Evolutionary conservation across 23 red algal species (phyloP).

Genomic region (Agarophyton chilense): DNA sequence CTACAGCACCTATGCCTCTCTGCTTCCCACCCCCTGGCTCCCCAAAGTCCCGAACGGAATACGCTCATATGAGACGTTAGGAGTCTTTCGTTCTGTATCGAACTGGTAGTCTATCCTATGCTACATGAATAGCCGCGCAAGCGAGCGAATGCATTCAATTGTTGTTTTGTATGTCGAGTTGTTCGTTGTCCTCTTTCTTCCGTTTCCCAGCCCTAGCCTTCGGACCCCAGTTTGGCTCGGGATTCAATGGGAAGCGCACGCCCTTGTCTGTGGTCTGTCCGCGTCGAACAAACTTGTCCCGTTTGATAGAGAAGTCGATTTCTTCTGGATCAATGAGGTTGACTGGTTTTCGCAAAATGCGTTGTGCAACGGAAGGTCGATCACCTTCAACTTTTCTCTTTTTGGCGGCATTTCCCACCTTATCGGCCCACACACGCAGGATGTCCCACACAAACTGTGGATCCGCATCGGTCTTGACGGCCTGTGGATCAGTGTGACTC

Average conservation of each 20-base stretch:
- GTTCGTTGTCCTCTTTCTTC: neutral
- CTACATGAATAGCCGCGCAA: too few relatives aligned
- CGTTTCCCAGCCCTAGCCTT: slow-evolving; percentile 60
- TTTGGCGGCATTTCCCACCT: slow-evolving; percentile 28
- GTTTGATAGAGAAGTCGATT: slow-evolving; percentile 56
- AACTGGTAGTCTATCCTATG: too few relatives aligned
- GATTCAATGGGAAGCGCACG: slow-evolving; percentile 53
- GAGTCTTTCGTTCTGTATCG: neutral
- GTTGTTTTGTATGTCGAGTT: neutral
- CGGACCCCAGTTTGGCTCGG: slow-evolving; percentile 64
- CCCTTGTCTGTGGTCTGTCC: slow-evolving; percentile 21
- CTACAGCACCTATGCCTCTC: too few relatives aligned
- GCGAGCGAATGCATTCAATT: neutral
- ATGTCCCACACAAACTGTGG: slow-evolving; percentile 88
- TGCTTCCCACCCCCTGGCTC: too few relatives aligned
- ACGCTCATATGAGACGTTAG: neutral
- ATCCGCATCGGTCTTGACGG: slow-evolving; percentile 89
- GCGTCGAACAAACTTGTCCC: slow-evolving; percentile 64
- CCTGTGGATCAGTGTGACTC: slow-evolving; percentile 74
- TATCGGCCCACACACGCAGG: slow-evolving; percentile 56
- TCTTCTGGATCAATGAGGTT: slow-evolving; percentile 30
- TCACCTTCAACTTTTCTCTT: neutral
- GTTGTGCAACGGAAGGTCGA: slow-evolving; percentile 9
- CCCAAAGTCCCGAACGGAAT: neutral
- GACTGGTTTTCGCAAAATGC: slow-evolving; percentile 29